Evolutionary conservation across 2,329 filamentous ascomycete species (phyloP).

Genomic region (Neonectria punicea): DNA sequence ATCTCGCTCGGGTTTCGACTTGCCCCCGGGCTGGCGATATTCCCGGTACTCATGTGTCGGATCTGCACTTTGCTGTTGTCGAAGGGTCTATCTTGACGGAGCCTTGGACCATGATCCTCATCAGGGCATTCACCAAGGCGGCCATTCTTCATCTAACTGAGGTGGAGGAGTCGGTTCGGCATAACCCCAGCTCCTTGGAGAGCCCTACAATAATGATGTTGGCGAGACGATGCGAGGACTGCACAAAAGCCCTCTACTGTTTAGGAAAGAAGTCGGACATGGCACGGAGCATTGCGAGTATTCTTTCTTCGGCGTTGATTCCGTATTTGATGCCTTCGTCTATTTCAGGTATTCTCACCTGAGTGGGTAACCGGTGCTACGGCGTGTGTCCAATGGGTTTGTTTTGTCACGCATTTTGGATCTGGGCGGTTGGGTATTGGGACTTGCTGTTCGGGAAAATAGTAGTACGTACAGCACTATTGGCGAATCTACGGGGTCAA

Average conservation of each 20-base stretch:
- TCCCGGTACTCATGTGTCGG: constrained; percentile 41
- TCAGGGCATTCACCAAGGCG: constrained; percentile 63
- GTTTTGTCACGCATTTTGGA: not conserved
- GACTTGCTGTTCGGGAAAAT: not conserved
- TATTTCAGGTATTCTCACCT: constrained; percentile 29
- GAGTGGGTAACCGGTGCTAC: constrained; percentile 29
- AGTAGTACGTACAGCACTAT: too few species aligned
- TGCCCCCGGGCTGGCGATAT: constrained; percentile 44
- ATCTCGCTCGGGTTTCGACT: constrained; percentile 59
- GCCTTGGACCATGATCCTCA: constrained; percentile 67
- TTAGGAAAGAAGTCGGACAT: constrained; percentile 66
- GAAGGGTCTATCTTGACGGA: constrained; percentile 68
- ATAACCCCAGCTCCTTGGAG: constrained; percentile 39
- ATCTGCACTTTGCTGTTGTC: constrained; percentile 64
- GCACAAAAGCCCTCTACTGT: constrained; percentile 64
- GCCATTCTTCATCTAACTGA: constrained; percentile 52
- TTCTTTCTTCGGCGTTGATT: constrained; percentile 39
- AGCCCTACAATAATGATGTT: constrained; percentile 39
- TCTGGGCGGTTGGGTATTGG: constrained; percentile 11
- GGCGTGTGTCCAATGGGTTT: constrained; percentile 4
- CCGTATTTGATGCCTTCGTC: constrained; percentile 40
- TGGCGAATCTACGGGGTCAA: not conserved
- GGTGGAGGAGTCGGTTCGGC: constrained; percentile 41
- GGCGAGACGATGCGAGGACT: constrained; percentile 56
- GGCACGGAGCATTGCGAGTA: constrained; percentile 44